phyloP scores from a whole-genome alignment of 108 stramenopile genomes.

The Skeletonema grethae region DNA sequence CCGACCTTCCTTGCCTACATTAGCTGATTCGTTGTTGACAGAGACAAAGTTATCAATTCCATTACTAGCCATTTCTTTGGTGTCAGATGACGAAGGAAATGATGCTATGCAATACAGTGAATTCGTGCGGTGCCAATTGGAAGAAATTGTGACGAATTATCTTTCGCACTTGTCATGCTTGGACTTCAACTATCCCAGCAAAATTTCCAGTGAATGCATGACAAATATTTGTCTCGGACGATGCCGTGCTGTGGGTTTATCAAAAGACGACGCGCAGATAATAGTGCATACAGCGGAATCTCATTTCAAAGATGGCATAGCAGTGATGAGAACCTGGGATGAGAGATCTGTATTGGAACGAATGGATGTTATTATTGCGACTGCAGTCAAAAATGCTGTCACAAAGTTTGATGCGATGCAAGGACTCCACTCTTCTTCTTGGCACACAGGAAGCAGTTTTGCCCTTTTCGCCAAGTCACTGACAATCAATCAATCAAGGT shows the following conservation, averaged over 20 bases:
- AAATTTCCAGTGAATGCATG: conserved; percentile 63
- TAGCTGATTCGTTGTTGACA: conserved; percentile 12
- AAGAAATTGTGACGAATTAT: conserved; percentile 56
- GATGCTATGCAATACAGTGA: background rate
- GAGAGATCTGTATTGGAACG: conserved; percentile 15
- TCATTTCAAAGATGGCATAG: conserved; percentile 50
- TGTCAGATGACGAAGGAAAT: conserved; percentile 2
- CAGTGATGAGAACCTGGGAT: conserved; percentile 12
- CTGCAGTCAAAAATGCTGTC: conserved; percentile 17
- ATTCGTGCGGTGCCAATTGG: conserved; percentile 17
- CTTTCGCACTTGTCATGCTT: conserved; percentile 60
- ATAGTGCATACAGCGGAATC: conserved; percentile 53
- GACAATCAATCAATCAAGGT: conserved; percentile 6
- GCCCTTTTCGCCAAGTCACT: background rate
- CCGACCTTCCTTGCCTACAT: conserved; percentile 10
- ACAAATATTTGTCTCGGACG: conserved; percentile 63
- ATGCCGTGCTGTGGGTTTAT: conserved; percentile 55
- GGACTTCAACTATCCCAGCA: conserved; percentile 60
- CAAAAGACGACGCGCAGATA: conserved; percentile 50
- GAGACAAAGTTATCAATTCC: conserved; percentile 16
- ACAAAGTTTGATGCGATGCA: conserved; percentile 12
- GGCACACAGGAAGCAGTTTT: background rate
- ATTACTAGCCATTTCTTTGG: conserved; percentile 23
- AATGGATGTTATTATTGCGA: conserved; percentile 21
- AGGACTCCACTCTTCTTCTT: background rate